Conservation (phyloP, 1,139 yeast species). For the Candida glucosophila region DNA sequence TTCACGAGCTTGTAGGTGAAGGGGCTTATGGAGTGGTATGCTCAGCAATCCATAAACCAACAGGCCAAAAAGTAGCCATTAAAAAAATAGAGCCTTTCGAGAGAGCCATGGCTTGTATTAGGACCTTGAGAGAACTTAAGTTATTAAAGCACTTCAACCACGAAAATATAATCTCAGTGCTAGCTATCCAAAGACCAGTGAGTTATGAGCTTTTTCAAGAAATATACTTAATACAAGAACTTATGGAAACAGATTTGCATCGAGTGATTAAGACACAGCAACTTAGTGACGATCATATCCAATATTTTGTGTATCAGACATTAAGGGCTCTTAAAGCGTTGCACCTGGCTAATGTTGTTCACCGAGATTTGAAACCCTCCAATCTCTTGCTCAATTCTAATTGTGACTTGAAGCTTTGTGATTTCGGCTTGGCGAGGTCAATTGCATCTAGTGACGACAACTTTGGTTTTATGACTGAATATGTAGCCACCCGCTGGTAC, state of each 20-base stretch:
- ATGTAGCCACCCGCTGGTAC: constrained; percentile 97
- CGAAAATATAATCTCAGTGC: constrained; percentile 83
- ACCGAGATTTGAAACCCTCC: constrained; percentile 88
- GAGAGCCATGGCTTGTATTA: constrained; percentile 79
- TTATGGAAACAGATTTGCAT: constrained; percentile 94
- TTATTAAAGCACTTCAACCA: constrained; percentile 80
- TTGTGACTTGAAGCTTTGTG: constrained; percentile 91
- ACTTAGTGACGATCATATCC: constrained; percentile 85
- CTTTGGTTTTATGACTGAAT: constrained; percentile 82
- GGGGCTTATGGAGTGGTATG: constrained; percentile 99
- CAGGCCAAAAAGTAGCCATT: constrained; percentile 86
- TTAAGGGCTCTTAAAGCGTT: constrained; percentile 82
- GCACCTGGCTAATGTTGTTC: constrained; percentile 87
- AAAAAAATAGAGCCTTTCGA: constrained; percentile 93
- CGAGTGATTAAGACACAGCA: constrained; percentile 81
- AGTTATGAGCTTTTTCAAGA: constrained; percentile 71
- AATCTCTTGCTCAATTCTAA: constrained; percentile 81
- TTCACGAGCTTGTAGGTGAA: constrained; percentile 82
- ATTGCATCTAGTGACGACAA: constrained; percentile 26
- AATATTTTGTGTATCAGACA: constrained; percentile 86
- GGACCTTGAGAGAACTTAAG: constrained; percentile 87
- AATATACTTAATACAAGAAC: constrained; percentile 87
- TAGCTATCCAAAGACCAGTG: constrained; percentile 85
- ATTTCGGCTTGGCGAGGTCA: constrained; percentile 82
- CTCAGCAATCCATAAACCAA: constrained; percentile 82